Percentiles rank a stretch among this genome's conserved stretches.
Conservation (phyloP, 1,284 basidiomycete species). For the Heterobasidion occidentale region DNA sequence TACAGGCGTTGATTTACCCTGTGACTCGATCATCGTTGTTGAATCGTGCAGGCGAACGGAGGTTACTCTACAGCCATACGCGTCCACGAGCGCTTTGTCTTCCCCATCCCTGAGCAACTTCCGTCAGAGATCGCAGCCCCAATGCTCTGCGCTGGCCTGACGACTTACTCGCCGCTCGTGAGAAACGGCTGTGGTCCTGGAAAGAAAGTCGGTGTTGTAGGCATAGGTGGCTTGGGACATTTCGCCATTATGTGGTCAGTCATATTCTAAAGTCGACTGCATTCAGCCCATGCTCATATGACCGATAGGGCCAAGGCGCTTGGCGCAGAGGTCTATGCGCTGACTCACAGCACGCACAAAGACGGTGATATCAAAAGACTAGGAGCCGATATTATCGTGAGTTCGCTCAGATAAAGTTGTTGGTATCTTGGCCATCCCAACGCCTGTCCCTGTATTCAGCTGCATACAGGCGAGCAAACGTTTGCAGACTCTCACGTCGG, state of each 20-base stretch:
- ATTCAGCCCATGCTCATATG: slow-evolving; percentile 13
- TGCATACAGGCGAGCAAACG: not conserved
- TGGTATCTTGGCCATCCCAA: not conserved
- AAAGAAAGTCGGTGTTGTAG: slow-evolving; percentile 61
- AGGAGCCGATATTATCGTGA: not conserved
- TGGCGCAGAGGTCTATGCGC: slow-evolving; percentile 50
- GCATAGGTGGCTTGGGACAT: slow-evolving; percentile 49
- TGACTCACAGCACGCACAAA: slow-evolving; percentile 59
- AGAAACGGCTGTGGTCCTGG: slow-evolving; percentile 55
- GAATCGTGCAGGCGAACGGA: slow-evolving; percentile 26
- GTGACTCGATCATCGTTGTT: not conserved
- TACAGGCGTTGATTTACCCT: not conserved
- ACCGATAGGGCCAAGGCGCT: slow-evolving; percentile 1
- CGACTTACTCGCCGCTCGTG: slow-evolving; percentile 58
- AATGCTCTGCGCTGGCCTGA: slow-evolving; percentile 61
- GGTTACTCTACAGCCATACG: slow-evolving; percentile 65
- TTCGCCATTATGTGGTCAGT: slow-evolving; percentile 12
- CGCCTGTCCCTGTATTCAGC: not conserved
- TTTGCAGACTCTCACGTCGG: not conserved
- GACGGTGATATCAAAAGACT: slow-evolving; percentile 28
- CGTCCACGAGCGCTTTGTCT: slow-evolving; percentile 62
- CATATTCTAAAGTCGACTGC: not conserved
- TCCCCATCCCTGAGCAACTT: slow-evolving; percentile 58
- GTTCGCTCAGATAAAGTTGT: too few species aligned
- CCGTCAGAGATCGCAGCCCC: slow-evolving; percentile 41